phyloP scores from a whole-genome alignment of 352 stramenopile genomes.

The Globisporangium recalcitrans region DNA sequence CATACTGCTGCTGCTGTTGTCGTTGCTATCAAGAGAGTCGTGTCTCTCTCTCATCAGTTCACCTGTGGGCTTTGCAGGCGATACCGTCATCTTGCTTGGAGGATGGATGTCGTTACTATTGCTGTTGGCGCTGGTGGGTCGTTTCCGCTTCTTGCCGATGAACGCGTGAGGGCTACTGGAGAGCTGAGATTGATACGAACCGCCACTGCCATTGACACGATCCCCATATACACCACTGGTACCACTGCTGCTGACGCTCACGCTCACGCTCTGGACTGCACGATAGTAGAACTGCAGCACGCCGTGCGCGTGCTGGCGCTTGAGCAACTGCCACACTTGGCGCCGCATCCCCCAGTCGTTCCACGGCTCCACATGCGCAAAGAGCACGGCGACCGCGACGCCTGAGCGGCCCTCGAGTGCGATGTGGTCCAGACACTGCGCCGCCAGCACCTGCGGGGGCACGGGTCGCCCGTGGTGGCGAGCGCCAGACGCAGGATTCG shows the following conservation, averaged over 20 bases:
- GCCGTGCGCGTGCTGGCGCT: constrained; percentile 33
- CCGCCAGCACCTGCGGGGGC: constrained; percentile 43
- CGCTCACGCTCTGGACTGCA: no score
- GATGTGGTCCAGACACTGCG: constrained; percentile 57
- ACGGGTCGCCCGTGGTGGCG: neutral
- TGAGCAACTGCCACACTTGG: constrained; percentile 52
- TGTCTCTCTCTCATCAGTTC: no score
- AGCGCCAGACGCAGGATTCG: neutral
- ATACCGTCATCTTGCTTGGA: neutral
- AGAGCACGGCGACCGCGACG: constrained; percentile 31
- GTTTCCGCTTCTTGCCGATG: constrained; percentile 55
- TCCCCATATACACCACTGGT: neutral
- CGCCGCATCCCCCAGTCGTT: constrained; percentile 37
- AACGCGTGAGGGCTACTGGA: neutral
- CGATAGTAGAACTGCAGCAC: constrained; percentile 53
- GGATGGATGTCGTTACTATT: neutral
- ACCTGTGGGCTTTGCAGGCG: no score
- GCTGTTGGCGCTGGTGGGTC: constrained; percentile 18
- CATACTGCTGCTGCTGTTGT: constrained; percentile 10
- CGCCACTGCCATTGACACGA: neutral
- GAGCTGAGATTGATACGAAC: neutral
- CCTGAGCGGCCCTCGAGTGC: constrained; percentile 50
- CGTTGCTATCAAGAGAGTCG: neutral
- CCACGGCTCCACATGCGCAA: constrained; percentile 36
- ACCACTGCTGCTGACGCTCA: neutral